Evolutionary conservation across 345 rosid species (phyloP), one percentile per base, ranked within the genome.

Genomic region (Populus pruinosa): DNA sequence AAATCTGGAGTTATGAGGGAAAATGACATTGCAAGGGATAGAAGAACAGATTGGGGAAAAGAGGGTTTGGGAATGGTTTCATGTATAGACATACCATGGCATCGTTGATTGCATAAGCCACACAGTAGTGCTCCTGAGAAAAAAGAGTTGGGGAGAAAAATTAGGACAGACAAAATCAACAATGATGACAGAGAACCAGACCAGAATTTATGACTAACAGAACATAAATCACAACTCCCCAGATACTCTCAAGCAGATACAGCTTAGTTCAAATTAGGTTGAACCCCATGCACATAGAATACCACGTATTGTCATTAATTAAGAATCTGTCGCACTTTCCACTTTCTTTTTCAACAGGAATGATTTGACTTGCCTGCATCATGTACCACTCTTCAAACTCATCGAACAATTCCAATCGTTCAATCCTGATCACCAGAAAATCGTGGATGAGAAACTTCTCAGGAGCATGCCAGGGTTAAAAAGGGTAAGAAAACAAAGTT

Each of bases 301-400:
- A 36, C 56, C 63, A 39, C 27, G 27, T 67, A 61, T 65, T 73
- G 43, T 76, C 35, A 66, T 44, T 31, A 36, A 33, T 13, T 10
- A 63, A 81, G 69, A 77, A 59, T 36, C 72, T 36, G 53, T 18
- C 62, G 31, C 63, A 55, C 20, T 62, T 69, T 33, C 35, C 67
- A 72, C 73, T 50, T 36, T 80, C 59, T 69, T 71, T 39, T 77
- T 36, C 23, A 65, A 65, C 5, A 59, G 78, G 62, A 63, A 75
- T 6, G n/a, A 71, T 56, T 65, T 76, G 73, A 87, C 95, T 86
- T 89, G 86, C 98, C 98, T 96, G 97, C 99, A 96, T 96, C 99
- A 93, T 91, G 83, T 91, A 87, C 98, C 99, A 96, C 83, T 96
- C 97, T 85, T 96, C 99, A 81, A 93, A 90, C 87, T 96, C 98